phyloP scores from a whole-genome alignment of 1,284 basidiomycete genomes.

The Bondarzewia mesenterica region DNA sequence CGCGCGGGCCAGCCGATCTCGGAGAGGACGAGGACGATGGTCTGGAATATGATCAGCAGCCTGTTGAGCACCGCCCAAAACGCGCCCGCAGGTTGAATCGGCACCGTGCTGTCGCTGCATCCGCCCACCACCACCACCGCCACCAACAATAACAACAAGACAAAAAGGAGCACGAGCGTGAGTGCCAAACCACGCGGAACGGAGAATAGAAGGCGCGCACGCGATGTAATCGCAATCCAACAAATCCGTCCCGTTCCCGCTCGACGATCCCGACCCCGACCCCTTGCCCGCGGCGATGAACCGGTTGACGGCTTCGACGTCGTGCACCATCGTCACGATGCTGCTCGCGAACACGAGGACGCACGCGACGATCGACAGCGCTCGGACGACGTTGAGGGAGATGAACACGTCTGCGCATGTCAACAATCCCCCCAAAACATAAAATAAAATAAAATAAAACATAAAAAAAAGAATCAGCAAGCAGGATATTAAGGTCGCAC shows the following conservation, averaged over 20 bases:
- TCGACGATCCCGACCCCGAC: constrained; percentile 2
- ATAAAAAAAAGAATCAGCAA: too few relatives aligned
- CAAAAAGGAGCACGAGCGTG: background rate
- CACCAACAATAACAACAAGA: background rate
- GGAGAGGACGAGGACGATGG: constrained; percentile 59
- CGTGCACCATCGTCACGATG: constrained; percentile 72
- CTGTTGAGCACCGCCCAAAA: constrained; percentile 85
- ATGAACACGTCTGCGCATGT: constrained; percentile 54
- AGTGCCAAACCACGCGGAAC: too few relatives aligned
- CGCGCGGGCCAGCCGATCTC: constrained; percentile 62
- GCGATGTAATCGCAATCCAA: constrained; percentile 67
- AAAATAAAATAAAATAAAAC: too few relatives aligned
- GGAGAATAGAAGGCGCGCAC: constrained; percentile 25
- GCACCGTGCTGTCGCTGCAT: constrained; percentile 64
- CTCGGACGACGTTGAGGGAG: constrained; percentile 69
- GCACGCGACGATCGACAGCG: constrained; percentile 70
- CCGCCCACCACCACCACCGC: background rate
- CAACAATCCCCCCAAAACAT: background rate
- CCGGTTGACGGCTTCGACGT: constrained; percentile 68
- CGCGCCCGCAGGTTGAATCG: constrained; percentile 77
- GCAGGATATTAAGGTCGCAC: too few relatives aligned
- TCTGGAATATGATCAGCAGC: constrained; percentile 73
- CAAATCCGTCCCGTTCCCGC: constrained; percentile 17
- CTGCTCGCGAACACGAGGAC: constrained; percentile 72
- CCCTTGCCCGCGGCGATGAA: constrained; percentile 38